Percentiles rank a stretch among this genome's conserved stretches.
phyloP scores from a whole-genome alignment of 1,139 yeast species.

The Hyphopichia pseudoburtonii region DNA sequence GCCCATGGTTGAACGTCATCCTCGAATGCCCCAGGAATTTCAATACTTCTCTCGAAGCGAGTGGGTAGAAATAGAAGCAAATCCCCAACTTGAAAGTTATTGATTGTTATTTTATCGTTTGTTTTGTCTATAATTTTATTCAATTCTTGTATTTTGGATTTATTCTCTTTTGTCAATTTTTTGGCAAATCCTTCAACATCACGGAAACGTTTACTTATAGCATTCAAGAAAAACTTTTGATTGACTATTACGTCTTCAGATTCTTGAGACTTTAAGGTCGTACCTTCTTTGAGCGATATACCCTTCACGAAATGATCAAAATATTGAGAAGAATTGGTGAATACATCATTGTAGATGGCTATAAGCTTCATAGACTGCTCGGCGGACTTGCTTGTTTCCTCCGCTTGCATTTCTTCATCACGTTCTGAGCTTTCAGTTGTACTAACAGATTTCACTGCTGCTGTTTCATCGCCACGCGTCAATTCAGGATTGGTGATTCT shows the following conservation, averaged over 20 bases:
- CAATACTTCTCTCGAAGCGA: constrained; percentile 41
- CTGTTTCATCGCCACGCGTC: constrained; percentile 12
- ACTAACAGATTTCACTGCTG: constrained; percentile 10
- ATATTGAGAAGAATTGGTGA: constrained; percentile 16
- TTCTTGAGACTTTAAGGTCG: constrained; percentile 16
- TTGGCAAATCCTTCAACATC: constrained; percentile 94
- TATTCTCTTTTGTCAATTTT: constrained; percentile 75
- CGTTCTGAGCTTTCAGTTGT: constrained; percentile 8
- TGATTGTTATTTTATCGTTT: constrained; percentile 60
- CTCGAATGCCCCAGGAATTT: constrained; percentile 12
- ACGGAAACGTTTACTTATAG: constrained; percentile 73
- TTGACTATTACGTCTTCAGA: constrained; percentile 18
- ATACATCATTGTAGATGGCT: constrained; percentile 16
- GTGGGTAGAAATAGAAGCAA: constrained; percentile 84
- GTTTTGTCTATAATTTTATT: constrained; percentile 33
- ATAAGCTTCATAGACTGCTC: constrained; percentile 21
- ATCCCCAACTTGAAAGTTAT: constrained; percentile 67
- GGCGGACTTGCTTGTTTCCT: constrained; percentile 12
- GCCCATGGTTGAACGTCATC: constrained; percentile 69
- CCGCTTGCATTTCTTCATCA: constrained; percentile 10
- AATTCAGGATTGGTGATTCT: constrained; percentile 11
- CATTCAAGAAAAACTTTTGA: constrained; percentile 52
- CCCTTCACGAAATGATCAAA: constrained; percentile 25
- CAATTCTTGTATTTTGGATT: constrained; percentile 47
- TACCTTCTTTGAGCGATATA: constrained; percentile 41